Conservation (phyloP, 805 yeast species). For the Candida hungchunana region DNA sequence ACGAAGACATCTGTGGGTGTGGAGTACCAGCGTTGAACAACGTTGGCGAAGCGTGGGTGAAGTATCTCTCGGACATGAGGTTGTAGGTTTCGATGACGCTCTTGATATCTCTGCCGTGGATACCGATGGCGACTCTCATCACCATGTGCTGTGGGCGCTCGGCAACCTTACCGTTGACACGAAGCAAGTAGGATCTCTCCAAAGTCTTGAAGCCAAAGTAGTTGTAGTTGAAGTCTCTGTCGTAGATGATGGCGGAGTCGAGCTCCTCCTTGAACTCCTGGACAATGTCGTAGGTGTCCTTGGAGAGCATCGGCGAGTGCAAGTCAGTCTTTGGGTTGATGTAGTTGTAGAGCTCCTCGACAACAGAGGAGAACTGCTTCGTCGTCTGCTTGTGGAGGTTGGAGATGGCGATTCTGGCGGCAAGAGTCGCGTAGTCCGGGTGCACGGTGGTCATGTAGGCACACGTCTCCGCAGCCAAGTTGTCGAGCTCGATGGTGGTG, state of each 20-base stretch:
- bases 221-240: slow-evolving; percentile 72
- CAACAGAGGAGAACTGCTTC: slow-evolving; percentile 73
- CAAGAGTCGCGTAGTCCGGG: slow-evolving; percentile 92
- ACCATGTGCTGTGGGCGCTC: slow-evolving; percentile 92
- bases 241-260: slow-evolving; percentile 67
- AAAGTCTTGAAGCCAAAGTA: slow-evolving; percentile 90
- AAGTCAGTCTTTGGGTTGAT: slow-evolving; percentile 73
- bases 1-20: slow-evolving; percentile 80
- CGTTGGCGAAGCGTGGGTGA: slow-evolving; percentile 97
- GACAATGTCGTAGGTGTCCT: slow-evolving; percentile 60
- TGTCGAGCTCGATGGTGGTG: slow-evolving; percentile 53
- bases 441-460: slow-evolving; percentile 97
- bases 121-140: slow-evolving; percentile 90
- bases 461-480: slow-evolving; percentile 76
- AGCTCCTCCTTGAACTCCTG: slow-evolving; percentile 58
- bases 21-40: slow-evolving; percentile 91
- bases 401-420: slow-evolving; percentile 94
- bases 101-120: slow-evolving; percentile 67
- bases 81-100: slow-evolving; percentile 79
- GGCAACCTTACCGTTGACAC: slow-evolving; percentile 55
- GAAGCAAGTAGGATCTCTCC: slow-evolving; percentile 78
- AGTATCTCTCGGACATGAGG: slow-evolving; percentile 80
- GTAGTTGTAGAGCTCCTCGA: slow-evolving; percentile 68
- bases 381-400: slow-evolving; percentile 93
- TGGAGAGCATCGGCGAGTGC: slow-evolving; percentile 58